Conservation (phyloP, 768 basidiomycete species). For the Podaxis sp. region DNA sequence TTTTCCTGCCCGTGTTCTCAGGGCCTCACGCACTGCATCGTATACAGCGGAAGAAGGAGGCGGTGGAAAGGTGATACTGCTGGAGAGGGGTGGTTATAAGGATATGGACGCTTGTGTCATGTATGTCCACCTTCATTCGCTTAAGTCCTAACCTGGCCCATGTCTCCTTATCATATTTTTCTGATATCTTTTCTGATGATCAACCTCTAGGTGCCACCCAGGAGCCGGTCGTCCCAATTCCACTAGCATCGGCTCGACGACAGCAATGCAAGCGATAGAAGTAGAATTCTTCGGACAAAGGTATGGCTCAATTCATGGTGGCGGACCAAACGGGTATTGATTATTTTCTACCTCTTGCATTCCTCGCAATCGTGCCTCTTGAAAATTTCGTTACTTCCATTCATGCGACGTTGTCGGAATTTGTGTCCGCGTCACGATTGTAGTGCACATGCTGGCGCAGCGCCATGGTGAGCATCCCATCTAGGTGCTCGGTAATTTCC, state of each 20-base stretch:
- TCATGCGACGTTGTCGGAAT: slow-evolving; percentile 5
- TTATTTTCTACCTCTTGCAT: background rate
- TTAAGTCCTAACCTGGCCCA: background rate
- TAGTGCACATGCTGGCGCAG: slow-evolving; percentile 75
- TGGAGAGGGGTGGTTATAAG: slow-evolving; percentile 72
- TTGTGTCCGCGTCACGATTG: background rate
- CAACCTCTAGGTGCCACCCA: slow-evolving; percentile 64
- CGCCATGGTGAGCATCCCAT: slow-evolving; percentile 54
- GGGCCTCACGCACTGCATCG: slow-evolving; percentile 12
- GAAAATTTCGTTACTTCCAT: background rate
- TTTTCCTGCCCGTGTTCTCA: background rate
- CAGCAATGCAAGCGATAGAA: slow-evolving; percentile 59
- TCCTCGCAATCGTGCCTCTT: background rate
- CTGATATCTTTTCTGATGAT: background rate
- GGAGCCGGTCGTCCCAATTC: slow-evolving; percentile 48
- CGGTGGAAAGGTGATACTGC: slow-evolving; percentile 70
- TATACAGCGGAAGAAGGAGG: slow-evolving; percentile 69
- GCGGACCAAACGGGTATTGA: background rate
- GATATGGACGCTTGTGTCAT: slow-evolving; percentile 82
- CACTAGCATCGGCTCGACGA: slow-evolving; percentile 46
- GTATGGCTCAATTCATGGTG: slow-evolving; percentile 33
- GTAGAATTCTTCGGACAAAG: slow-evolving; percentile 74
- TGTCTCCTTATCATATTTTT: background rate
- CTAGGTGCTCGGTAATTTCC: background rate
- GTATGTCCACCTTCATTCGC: slow-evolving; percentile 28